A percentile compares a stretch with the other conserved stretches of the same genome.
phyloP scores from a whole-genome alignment of 345 rosid genomes.

The Passiflora organensis region DNA sequence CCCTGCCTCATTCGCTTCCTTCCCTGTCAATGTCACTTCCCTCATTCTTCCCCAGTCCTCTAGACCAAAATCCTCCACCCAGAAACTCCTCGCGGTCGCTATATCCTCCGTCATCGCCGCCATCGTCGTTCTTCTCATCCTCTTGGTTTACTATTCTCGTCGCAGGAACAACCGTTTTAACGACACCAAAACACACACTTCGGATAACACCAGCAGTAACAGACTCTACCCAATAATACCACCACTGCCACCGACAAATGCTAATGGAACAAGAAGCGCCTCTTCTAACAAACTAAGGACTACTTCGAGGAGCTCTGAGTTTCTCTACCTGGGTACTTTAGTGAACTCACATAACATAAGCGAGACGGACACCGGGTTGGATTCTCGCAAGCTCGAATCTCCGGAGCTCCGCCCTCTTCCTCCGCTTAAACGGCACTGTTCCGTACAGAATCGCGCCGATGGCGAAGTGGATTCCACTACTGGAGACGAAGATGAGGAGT shows the following conservation, averaged over 20 bases:
- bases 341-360: slow-evolving; percentile 43
- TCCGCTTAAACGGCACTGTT: slow-evolving; percentile 58
- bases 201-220: slow-evolving; percentile 20
- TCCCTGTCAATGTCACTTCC: slow-evolving; percentile 90
- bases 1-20: slow-evolving; percentile 64
- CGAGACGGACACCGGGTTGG: slow-evolving; percentile 25
- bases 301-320: slow-evolving; percentile 59
- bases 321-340: slow-evolving; percentile 74
- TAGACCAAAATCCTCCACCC: slow-evolving; percentile 37
- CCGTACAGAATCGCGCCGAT: slow-evolving; percentile 30
- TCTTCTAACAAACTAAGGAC: slow-evolving; percentile 33
- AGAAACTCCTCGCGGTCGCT: slow-evolving; percentile 44
- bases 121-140: slow-evolving; percentile 10
- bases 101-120: slow-evolving; percentile 50
- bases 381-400: slow-evolving; percentile 62
- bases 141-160: slow-evolving; percentile 45
- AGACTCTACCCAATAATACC: not conserved
- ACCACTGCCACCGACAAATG: too few relatives aligned
- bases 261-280: too few relatives aligned
- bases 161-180: slow-evolving; percentile 29
- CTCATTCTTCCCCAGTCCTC: slow-evolving; percentile 66
- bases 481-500: slow-evolving; percentile 57
- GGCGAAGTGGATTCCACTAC: slow-evolving; percentile 39
- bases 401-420: slow-evolving; percentile 97
- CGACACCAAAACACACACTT: slow-evolving; percentile 41